These are phyloP conservation scores for Mucor racemosus DNA, from an alignment of 371 early-diverging fungal species.

Conservation along the genomic window DNA sequence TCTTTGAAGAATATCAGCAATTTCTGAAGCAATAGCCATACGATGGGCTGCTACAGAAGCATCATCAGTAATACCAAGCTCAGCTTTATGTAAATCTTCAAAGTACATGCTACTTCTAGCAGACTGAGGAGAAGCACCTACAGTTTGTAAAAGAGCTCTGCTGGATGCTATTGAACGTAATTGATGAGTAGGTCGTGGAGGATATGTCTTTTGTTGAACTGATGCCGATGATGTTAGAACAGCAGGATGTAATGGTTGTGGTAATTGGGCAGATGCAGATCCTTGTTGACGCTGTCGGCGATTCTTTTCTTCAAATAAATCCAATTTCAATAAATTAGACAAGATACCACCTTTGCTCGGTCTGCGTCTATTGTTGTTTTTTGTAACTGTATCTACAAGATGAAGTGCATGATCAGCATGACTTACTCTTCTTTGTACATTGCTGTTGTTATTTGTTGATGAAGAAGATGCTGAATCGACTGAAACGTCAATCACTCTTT, in stretches of 20 bases:
- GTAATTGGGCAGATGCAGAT: not conserved
- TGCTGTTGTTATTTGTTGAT: not conserved
- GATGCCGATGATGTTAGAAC: not conserved
- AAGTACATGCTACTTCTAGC: constrained; percentile 29
- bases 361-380: constrained; percentile 11
- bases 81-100: constrained; percentile 35
- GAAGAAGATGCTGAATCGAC: not conserved
- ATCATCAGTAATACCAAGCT: constrained; percentile 27
- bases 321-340: constrained; percentile 52
- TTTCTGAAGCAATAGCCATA: constrained; percentile 38
- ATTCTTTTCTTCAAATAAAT: constrained; percentile 25
- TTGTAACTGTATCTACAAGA: constrained; percentile 34
- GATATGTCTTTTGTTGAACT: not conserved
- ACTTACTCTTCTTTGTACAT: constrained; percentile 3
- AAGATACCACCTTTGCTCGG: constrained; percentile 53
- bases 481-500: not conserved
- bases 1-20: constrained; percentile 62
- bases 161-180: constrained; percentile 26
- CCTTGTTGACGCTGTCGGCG: constrained; percentile 1
- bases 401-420: constrained; percentile 39
- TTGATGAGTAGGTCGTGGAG: constrained; percentile 23
- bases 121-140: constrained; percentile 28
- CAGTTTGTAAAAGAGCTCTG: constrained; percentile 22
- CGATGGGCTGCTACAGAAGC: constrained; percentile 30
- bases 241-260: not conserved